These are phyloP conservation scores for Aspergillus pseudonomiae DNA, from an alignment of 2,329 filamentous ascomycete species.

Conservation along the genomic window DNA sequence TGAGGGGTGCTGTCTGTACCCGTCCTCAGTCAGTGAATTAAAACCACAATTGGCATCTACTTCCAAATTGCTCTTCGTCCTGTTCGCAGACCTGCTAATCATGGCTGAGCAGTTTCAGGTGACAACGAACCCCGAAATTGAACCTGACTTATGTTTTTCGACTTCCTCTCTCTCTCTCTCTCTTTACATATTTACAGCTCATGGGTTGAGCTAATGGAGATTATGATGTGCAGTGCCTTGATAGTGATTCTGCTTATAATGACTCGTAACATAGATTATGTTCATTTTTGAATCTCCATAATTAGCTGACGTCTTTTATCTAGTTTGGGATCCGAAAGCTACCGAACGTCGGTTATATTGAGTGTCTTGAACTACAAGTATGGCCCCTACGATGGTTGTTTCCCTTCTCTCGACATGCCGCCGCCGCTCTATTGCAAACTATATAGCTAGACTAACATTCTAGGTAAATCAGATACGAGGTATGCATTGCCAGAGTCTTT, in stretches of 20 bases:
- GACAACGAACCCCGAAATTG: background rate
- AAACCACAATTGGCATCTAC: background rate
- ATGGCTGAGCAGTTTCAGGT: background rate
- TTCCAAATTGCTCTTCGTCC: background rate
- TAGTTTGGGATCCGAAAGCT: background rate
- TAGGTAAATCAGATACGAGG: background rate
- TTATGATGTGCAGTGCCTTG: background rate
- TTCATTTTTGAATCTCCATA: too few relatives aligned
- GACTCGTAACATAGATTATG: background rate
- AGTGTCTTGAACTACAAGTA: slow-evolving; percentile 4
- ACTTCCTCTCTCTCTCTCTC: too few relatives aligned
- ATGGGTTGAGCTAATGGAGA: background rate
- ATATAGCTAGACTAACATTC: background rate
- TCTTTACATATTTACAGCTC: too few relatives aligned
- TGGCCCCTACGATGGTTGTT: too few relatives aligned
- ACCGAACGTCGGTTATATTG: background rate
- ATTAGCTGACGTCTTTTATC: background rate
- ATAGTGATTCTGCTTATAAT: background rate
- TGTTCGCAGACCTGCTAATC: background rate
- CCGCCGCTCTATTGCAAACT: background rate
- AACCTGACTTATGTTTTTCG: background rate
- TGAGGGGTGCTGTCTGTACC: background rate
- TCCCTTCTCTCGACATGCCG: background rate
- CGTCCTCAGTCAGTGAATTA: background rate
- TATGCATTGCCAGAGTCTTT: background rate